phyloP scores from a whole-genome alignment of 176 grass and related monocot species.

The Triticum timopheevii region DNA sequence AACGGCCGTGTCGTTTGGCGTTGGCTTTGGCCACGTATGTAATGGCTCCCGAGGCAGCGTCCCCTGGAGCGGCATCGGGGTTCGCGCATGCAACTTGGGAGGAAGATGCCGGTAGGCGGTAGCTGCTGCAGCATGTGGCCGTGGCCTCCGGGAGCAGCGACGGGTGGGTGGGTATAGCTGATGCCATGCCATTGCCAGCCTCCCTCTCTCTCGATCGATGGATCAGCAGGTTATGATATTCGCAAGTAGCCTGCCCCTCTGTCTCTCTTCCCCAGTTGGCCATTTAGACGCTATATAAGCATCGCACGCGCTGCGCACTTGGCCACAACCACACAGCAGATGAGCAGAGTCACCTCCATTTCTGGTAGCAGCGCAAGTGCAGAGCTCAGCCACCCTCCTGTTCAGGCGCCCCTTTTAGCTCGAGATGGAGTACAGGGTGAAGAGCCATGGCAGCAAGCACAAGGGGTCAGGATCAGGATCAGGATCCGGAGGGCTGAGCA shows the following conservation, averaged over 20 bases:
- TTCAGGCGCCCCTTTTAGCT: background rate
- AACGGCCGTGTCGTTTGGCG: no score
- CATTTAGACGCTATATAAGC: slow-evolving; percentile 36
- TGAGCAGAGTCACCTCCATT: slow-evolving; percentile 28
- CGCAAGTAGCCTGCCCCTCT: background rate
- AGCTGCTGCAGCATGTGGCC: background rate
- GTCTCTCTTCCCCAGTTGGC: background rate
- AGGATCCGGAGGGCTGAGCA: slow-evolving; percentile 30
- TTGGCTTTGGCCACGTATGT: background rate
- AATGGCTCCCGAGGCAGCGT: background rate
- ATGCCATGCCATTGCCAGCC: background rate
- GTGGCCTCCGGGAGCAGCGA: background rate
- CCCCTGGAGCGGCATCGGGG: background rate
- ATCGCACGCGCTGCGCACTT: background rate
- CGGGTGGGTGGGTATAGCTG: background rate
- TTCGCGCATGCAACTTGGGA: background rate
- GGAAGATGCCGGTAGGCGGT: no score
- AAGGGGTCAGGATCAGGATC: no score
- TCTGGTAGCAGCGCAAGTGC: background rate
- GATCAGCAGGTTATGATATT: background rate
- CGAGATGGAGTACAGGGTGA: slow-evolving; percentile 7
- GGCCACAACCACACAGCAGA: slow-evolving; percentile 12
- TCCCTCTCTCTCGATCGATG: background rate
- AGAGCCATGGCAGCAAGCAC: slow-evolving; percentile 20
- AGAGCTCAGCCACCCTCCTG: background rate